phyloP scores from a whole-genome alignment of 108 stramenopile genomes.

The Discostella pseudostelligera region DNA sequence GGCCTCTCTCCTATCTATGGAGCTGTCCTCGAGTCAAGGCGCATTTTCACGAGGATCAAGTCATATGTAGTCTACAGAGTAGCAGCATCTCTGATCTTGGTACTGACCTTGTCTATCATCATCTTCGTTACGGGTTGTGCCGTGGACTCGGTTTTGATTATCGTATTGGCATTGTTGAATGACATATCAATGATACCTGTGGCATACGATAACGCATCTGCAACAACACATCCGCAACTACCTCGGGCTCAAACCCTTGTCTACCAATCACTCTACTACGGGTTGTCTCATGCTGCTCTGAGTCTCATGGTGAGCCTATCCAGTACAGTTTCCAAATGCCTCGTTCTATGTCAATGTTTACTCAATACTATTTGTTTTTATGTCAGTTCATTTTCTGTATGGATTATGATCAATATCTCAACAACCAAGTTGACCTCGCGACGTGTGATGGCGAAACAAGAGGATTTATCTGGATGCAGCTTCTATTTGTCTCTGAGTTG shows the following conservation, averaged over 20 bases:
- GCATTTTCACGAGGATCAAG: slow-evolving; percentile 78
- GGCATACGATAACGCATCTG: slow-evolving; percentile 81
- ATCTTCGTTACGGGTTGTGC: slow-evolving; percentile 72
- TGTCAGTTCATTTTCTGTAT: slow-evolving; percentile 58
- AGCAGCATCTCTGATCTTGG: slow-evolving; percentile 62
- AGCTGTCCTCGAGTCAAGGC: slow-evolving; percentile 71
- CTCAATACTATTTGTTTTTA: too few species aligned
- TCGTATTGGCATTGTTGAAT: slow-evolving; percentile 85
- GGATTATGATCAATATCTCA: slow-evolving; percentile 13
- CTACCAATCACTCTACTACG: slow-evolving; percentile 53
- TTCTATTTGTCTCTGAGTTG: slow-evolving; percentile 59
- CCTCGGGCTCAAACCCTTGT: slow-evolving; percentile 55
- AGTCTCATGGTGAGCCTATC: slow-evolving; percentile 33
- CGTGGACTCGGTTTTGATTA: slow-evolving; percentile 73
- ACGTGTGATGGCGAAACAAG: slow-evolving; percentile 38
- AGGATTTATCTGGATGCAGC: slow-evolving; percentile 60
- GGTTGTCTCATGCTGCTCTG: slow-evolving; percentile 50
- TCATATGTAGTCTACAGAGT: slow-evolving; percentile 81
- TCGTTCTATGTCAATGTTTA: background rate
- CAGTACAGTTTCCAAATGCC: background rate
- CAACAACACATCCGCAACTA: slow-evolving; percentile 56
- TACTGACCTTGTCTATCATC: slow-evolving; percentile 59
- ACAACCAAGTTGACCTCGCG: slow-evolving; percentile 32
- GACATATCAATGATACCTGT: slow-evolving; percentile 87
- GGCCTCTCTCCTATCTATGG: slow-evolving; percentile 81